These are phyloP conservation scores for Nakataea oryzae DNA, from an alignment of 2,329 filamentous ascomycete species.

Conservation along the genomic window DNA sequence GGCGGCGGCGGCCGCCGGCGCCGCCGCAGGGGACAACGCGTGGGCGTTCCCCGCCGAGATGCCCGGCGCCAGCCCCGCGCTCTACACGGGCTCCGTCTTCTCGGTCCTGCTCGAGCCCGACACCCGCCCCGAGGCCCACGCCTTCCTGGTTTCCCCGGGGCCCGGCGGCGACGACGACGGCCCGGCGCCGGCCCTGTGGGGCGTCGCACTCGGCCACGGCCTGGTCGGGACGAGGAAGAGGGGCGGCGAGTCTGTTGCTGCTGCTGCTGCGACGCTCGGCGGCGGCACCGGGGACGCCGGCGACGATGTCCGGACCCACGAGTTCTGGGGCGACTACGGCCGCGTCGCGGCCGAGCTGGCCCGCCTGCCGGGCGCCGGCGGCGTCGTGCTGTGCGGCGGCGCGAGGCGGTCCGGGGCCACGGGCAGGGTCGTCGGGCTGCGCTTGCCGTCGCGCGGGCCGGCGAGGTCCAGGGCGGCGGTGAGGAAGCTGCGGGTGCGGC, in stretches of 20 bases:
- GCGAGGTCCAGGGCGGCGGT: no score
- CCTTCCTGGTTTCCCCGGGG: slow-evolving; percentile 33
- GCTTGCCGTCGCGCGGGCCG: slow-evolving; percentile 1
- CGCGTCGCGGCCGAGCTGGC: slow-evolving; percentile 28
- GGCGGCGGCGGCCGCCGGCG: not conserved
- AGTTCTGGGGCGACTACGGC: slow-evolving; percentile 43
- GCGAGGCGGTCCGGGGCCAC: slow-evolving; percentile 24
- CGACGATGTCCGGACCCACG: slow-evolving; percentile 35
- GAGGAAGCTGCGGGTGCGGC: not conserved
- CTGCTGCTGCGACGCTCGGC: no score
- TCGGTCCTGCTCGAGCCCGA: slow-evolving; percentile 44
- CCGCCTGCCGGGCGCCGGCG: slow-evolving; percentile 21
- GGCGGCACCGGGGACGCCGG: no score
- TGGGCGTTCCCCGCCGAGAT: slow-evolving; percentile 21
- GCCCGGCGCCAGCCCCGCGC: slow-evolving; percentile 13
- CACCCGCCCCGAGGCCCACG: slow-evolving; percentile 27
- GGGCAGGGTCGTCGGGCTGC: slow-evolving; percentile 26
- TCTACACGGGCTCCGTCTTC: slow-evolving; percentile 42
- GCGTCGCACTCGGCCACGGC: slow-evolving; percentile 50
- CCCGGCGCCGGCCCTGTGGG: slow-evolving; percentile 29
- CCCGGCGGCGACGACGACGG: slow-evolving; percentile 10
- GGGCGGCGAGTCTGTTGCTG: slow-evolving; percentile 2
- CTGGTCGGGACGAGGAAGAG: slow-evolving; percentile 19
- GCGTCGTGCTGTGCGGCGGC: slow-evolving; percentile 32
- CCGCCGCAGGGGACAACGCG: slow-evolving; percentile 1